Evolutionary conservation across 495 filamentous ascomycete genomes (phyloP).

Genomic region (Apodospora peruviana): DNA sequence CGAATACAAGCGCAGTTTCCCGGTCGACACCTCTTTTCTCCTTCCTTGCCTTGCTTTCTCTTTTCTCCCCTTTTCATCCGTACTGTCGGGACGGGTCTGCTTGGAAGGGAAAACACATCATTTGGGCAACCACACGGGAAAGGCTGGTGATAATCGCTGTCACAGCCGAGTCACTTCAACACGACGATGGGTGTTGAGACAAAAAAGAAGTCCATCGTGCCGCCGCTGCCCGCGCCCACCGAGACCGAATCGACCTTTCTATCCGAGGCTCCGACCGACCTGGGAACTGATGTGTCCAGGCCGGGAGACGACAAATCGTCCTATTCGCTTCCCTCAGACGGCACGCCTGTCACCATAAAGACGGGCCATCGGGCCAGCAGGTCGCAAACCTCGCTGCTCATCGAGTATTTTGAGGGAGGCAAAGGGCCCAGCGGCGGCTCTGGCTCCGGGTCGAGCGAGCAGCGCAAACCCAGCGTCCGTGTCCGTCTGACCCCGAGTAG

Average conservation of each 20-base stretch:
- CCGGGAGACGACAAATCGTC: conserved; percentile 64
- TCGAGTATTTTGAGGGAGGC: conserved; percentile 94
- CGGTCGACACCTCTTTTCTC: conserved; percentile 5
- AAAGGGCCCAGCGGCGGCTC: conserved; percentile 51
- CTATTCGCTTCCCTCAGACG: conserved; percentile 94
- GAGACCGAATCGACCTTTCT: conserved; percentile 63
- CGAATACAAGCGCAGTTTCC: conserved; percentile 13
- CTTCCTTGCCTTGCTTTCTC: conserved; percentile 8
- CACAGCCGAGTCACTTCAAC: conserved; percentile 12
- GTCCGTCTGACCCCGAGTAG: conserved; percentile 85
- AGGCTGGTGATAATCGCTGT: conserved; percentile 17
- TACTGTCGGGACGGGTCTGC: conserved; percentile 12
- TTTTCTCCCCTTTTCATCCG: conserved; percentile 3
- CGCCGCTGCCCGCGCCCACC: conserved; percentile 71
- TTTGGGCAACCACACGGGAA: conserved; percentile 20
- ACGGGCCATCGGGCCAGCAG: conserved; percentile 60
- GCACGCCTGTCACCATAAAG: conserved; percentile 82
- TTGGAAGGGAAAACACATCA: conserved; percentile 16
- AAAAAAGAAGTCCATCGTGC: conserved; percentile 45
- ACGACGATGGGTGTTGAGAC: conserved; percentile 63
- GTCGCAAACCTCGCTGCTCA: conserved; percentile 89
- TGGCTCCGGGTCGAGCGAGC: conserved; percentile 41
- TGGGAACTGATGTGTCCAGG: conserved; percentile 70
- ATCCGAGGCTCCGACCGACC: conserved; percentile 43
- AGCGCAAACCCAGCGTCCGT: conserved; percentile 80